Base-by-base conservation (phyloP, 2,329 filamentous ascomycete species). In the Setomelanomma holmii region DNA sequence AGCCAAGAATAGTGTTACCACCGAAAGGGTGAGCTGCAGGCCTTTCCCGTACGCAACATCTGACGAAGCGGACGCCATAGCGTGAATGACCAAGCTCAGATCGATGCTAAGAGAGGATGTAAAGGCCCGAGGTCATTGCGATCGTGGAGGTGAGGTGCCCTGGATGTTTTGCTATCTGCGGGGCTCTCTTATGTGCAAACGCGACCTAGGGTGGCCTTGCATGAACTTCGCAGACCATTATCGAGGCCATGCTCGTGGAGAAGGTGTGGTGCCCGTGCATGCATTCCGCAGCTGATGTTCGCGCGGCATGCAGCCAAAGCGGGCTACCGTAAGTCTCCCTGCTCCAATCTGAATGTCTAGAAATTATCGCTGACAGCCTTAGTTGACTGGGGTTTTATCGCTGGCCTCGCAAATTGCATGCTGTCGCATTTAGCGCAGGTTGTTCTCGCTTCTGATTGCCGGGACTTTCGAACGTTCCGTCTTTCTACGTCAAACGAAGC, bases 1-100 rank as follows among this genome's bases (percentile, higher is more conserved):
- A n/a, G 53, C 49, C 19, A 20, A 22, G 14, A 20, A 36, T 4
- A 40, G 10, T 22, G 16, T n/a, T 16, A 30, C 45, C 36, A 55
- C 41, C 46, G 21, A 43, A 45, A 17, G 19, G 8, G 16, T 8
- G 16, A 36, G n/a, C 34, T 11, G 2, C 14, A 36, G 24, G 24
- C 24, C 24, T n/a, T n/a, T 30, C 27, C 27, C 27, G 10, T 8
- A 8, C 27, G 14, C 27, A 30, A 30, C 3, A 30, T 30, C 14
- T 6, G 27, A 14, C 27, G 27, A 30, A 30, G 10, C 14, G 27
- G 27, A 8, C 14, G 5, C 27, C 27, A 30, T 30, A 14, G 10
- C 14, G 27, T 30, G 27, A 14, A 30, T 14, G 10, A 14, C 27
- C 5, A 30, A 30, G 5, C 10, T 30, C n/a, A 14, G 27, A 30